Percentiles rank a stretch among this genome's conserved stretches.
Evolutionary conservation across 1,139 yeast genomes (phyloP).

Genomic region (Geotrichum carabidarum): DNA sequence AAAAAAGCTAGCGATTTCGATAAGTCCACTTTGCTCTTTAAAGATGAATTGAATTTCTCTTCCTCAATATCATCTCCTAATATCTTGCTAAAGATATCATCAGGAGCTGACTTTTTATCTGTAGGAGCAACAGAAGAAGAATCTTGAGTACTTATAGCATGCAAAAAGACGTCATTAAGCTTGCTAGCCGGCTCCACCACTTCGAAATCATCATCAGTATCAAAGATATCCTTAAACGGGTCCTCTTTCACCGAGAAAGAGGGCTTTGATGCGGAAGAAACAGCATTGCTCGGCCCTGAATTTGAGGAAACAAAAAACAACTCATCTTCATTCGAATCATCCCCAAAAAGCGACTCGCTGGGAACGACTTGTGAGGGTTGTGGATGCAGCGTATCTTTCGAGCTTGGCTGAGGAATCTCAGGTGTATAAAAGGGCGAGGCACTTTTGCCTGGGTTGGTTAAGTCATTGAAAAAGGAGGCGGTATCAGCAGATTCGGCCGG

Average conservation of each 20-base stretch:
- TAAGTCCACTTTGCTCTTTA: conserved; percentile 15
- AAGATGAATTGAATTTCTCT: not conserved
- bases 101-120: conserved; percentile 8
- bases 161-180: not conserved
- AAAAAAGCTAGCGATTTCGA: conserved; percentile 38
- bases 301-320: no score
- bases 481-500: not conserved
- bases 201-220: conserved; percentile 2
- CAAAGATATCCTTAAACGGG: conserved; percentile 12
- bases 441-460: not conserved
- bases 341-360: no score
- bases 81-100: conserved; percentile 24
- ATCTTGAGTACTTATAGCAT: not conserved
- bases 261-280: no score
- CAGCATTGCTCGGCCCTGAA: no score
- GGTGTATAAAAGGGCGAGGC: no score
- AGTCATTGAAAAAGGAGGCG: conserved; percentile 2
- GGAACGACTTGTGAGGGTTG: no score
- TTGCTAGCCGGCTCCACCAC: not conserved
- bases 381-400: no score
- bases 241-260: not conserved
- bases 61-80: conserved; percentile 18
- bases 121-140: not conserved
- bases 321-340: no score
- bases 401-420: no score